Conservation (phyloP, 1,284 basidiomycete species). For the Ustanciosporium gigantosporum region DNA sequence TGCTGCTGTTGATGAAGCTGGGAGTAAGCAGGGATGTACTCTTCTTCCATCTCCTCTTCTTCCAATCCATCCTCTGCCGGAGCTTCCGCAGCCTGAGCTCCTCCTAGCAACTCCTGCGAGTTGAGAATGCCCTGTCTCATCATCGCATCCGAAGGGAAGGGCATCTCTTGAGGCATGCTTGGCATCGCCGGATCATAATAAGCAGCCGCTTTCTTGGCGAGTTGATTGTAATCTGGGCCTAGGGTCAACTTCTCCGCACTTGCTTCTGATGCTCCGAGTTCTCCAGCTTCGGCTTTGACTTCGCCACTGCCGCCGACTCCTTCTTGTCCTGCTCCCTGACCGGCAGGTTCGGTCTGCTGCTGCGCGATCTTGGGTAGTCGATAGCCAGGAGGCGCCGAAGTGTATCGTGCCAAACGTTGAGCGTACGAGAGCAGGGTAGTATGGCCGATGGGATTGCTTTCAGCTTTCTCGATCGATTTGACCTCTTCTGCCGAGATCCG, state of each 20-base stretch:
- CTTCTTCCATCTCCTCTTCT: slow-evolving; percentile 10
- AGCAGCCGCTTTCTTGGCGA: slow-evolving; percentile 37
- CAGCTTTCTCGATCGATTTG: slow-evolving; percentile 24
- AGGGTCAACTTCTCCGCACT: slow-evolving; percentile 9
- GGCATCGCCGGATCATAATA: slow-evolving; percentile 53
- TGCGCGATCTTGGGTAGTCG: slow-evolving; percentile 19
- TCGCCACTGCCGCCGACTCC: slow-evolving; percentile 1
- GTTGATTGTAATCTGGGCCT: slow-evolving; percentile 44
- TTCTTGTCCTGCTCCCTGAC: slow-evolving; percentile 1
- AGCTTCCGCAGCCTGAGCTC: slow-evolving; percentile 20
- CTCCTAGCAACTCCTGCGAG: slow-evolving; percentile 30
- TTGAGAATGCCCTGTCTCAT: slow-evolving; percentile 53
- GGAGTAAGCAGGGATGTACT: slow-evolving; percentile 17
- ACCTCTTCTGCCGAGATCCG: slow-evolving; percentile 18
- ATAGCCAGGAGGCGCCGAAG: slow-evolving; percentile 47
- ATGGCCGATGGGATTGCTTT: slow-evolving; percentile 24
- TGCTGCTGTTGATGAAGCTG: slow-evolving; percentile 15
- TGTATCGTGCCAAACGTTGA: slow-evolving; percentile 42
- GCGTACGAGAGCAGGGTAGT: slow-evolving; percentile 37
- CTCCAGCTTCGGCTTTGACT: background rate
- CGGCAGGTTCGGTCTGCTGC: background rate
- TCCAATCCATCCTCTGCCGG: slow-evolving; percentile 6
- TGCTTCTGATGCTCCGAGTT: background rate
- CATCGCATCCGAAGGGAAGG: slow-evolving; percentile 47
- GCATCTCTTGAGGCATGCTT: slow-evolving; percentile 49